Percentiles rank a stretch among this genome's conserved stretches.
These are phyloP conservation scores for Friedmanniomyces endolithicus DNA, from an alignment of 495 filamentous ascomycete species.

Conservation along the genomic window DNA sequence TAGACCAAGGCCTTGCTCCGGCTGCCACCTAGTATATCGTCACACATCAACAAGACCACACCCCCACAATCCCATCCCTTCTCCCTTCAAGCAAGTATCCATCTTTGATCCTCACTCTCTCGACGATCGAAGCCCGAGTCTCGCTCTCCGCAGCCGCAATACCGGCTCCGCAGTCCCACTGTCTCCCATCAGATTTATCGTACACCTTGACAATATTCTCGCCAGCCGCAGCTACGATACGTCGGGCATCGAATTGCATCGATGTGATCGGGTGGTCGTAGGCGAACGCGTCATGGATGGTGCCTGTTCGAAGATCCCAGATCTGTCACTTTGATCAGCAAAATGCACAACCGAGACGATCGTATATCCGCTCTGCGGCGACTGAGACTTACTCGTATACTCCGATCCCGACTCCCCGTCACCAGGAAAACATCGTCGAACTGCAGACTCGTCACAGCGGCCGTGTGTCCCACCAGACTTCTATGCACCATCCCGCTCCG, in stretches of 20 bases:
- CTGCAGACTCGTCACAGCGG: conserved; percentile 86
- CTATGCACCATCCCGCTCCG: conserved; percentile 91
- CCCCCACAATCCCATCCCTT: conserved; percentile 74
- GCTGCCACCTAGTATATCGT: too few species aligned
- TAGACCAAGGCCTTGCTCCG: too few species aligned
- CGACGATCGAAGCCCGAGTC: conserved; percentile 55
- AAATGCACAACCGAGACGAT: neutral
- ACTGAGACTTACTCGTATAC: conserved; percentile 64
- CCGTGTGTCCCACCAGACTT: conserved; percentile 91
- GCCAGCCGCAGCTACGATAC: conserved; percentile 82
- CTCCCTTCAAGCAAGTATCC: conserved; percentile 89
- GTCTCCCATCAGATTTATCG: conserved; percentile 87
- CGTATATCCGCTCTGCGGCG: too few species aligned
- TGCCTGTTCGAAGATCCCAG: conserved; percentile 94
- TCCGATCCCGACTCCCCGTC: conserved; percentile 85
- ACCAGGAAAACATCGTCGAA: conserved; percentile 95
- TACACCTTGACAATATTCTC: conserved; percentile 94
- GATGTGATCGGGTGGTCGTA: conserved; percentile 87
- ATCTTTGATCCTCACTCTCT: conserved; percentile 81
- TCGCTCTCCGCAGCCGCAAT: conserved; percentile 48
- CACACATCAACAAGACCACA: conserved; percentile 64
- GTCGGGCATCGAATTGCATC: conserved; percentile 93
- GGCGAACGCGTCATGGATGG: conserved; percentile 90
- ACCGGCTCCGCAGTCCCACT: conserved; percentile 93
- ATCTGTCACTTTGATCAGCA: conserved; percentile 47